Evolutionary conservation across 345 rosid species (phyloP).

Genomic region (Punica granatum): DNA sequence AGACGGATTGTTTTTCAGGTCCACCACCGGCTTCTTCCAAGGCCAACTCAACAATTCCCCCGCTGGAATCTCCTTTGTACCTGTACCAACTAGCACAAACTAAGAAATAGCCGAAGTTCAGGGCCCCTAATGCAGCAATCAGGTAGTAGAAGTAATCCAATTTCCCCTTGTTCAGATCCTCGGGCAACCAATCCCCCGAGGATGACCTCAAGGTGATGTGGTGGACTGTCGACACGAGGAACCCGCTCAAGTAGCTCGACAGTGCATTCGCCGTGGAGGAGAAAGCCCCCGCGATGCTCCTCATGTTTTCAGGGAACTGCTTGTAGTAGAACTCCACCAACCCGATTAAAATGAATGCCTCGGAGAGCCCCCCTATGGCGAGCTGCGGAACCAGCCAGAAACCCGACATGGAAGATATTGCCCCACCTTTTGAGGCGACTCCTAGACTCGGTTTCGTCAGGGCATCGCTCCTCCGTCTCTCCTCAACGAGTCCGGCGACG

Average conservation of each 20-base stretch:
- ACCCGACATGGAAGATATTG: slow-evolving; percentile 44
- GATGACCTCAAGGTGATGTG: slow-evolving; percentile 32
- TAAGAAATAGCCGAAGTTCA: slow-evolving; percentile 53
- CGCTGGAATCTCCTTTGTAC: neutral
- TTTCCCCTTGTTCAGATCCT: slow-evolving; percentile 59
- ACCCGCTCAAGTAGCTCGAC: slow-evolving; percentile 56
- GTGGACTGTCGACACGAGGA: slow-evolving; percentile 33
- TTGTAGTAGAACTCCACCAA: slow-evolving; percentile 72
- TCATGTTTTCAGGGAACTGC: slow-evolving; percentile 76
- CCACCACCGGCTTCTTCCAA: neutral
- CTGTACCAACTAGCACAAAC: slow-evolving; percentile 24
- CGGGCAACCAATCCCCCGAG: slow-evolving; percentile 60
- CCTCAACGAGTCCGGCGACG: slow-evolving; percentile 51
- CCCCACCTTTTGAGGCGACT: slow-evolving; percentile 30
- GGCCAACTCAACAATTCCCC: neutral
- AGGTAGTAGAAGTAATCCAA: slow-evolving; percentile 74
- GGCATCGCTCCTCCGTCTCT: slow-evolving; percentile 48
- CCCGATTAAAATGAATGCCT: slow-evolving; percentile 61
- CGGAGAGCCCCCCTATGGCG: slow-evolving; percentile 57
- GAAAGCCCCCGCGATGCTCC: slow-evolving; percentile 57
- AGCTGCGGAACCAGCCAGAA: slow-evolving; percentile 73
- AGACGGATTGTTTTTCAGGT: neutral
- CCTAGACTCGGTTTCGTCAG: slow-evolving; percentile 36
- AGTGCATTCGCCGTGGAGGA: slow-evolving; percentile 58
- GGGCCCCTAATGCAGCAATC: slow-evolving; percentile 42